Conservation (phyloP, 768 basidiomycete genomes). For the Hygrophorus russula region DNA sequence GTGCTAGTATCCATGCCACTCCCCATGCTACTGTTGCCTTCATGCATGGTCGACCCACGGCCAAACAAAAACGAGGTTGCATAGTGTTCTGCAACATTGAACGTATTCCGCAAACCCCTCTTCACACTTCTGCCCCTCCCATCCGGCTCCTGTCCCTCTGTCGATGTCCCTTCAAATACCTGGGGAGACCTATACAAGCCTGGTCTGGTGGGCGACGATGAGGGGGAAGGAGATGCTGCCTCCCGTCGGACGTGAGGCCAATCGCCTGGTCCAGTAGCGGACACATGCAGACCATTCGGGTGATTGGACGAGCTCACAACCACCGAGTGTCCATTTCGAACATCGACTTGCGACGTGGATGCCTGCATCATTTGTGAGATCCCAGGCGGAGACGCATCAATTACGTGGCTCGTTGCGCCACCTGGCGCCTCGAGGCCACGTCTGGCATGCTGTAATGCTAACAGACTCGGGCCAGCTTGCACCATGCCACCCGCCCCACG, state of each 20-base stretch:
- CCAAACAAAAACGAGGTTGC: conserved; percentile 57
- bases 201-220: conserved; percentile 18
- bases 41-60: conserved; percentile 20
- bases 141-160: conserved; percentile 19
- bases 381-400: background rate
- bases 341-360: background rate
- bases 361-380: background rate
- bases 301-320: background rate
- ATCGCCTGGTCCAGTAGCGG: no score
- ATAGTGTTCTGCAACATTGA: conserved; percentile 62
- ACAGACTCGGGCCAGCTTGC: conserved; percentile 8
- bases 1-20: background rate
- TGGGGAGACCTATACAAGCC: conserved; percentile 30
- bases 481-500: conserved; percentile 31
- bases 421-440: conserved; percentile 10
- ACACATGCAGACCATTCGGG: no score
- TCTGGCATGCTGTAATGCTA: conserved; percentile 14
- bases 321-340: background rate
- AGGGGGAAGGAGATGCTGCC: background rate
- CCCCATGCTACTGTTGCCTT: conserved; percentile 4
- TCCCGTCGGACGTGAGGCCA: conserved; percentile 27
- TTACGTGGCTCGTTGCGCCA: background rate
- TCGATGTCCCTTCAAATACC: conserved; percentile 10
- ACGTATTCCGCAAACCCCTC: conserved; percentile 53
- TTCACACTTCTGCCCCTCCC: conserved; percentile 50